These are phyloP conservation scores for Mortierella sp. DNA, from an alignment of 371 early-diverging fungal species.

Conservation along the genomic window DNA sequence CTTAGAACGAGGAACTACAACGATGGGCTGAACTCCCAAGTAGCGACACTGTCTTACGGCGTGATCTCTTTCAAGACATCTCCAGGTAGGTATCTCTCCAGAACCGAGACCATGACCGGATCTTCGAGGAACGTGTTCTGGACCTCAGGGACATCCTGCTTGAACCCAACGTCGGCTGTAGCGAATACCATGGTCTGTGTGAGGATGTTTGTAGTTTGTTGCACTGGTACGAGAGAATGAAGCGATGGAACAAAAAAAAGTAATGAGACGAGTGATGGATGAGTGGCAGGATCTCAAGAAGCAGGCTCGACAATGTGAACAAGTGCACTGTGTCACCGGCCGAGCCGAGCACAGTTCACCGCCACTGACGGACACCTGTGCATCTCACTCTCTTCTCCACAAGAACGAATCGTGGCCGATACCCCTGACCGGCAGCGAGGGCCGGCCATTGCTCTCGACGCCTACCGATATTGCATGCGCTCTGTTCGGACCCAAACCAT, in stretches of 20 bases:
- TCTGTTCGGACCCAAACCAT: too few species aligned
- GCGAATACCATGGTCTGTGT: constrained; percentile 33
- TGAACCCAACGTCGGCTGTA: constrained; percentile 52
- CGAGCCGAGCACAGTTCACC: too few species aligned
- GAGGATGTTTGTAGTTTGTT: neutral
- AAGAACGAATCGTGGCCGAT: too few species aligned
- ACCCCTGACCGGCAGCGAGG: too few species aligned
- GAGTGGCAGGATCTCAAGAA: neutral
- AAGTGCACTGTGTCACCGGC: too few species aligned
- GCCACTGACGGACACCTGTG: too few species aligned
- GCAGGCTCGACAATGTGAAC: neutral
- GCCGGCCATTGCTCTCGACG: too few species aligned
- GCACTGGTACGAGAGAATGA: neutral
- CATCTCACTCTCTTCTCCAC: too few species aligned
- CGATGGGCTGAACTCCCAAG: neutral
- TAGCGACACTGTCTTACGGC: constrained; percentile 35
- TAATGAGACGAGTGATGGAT: neutral
- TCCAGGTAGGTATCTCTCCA: constrained; percentile 60
- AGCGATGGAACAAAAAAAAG: neutral
- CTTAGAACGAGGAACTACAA: neutral
- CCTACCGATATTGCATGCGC: too few species aligned
- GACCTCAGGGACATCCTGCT: constrained; percentile 61
- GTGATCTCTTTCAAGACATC: constrained; percentile 56
- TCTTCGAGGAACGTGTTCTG: constrained; percentile 68
- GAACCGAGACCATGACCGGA: constrained; percentile 59